These are phyloP conservation scores for Alternaria infectoria DNA, from an alignment of 2,329 filamentous ascomycete species.

Conservation along the genomic window DNA sequence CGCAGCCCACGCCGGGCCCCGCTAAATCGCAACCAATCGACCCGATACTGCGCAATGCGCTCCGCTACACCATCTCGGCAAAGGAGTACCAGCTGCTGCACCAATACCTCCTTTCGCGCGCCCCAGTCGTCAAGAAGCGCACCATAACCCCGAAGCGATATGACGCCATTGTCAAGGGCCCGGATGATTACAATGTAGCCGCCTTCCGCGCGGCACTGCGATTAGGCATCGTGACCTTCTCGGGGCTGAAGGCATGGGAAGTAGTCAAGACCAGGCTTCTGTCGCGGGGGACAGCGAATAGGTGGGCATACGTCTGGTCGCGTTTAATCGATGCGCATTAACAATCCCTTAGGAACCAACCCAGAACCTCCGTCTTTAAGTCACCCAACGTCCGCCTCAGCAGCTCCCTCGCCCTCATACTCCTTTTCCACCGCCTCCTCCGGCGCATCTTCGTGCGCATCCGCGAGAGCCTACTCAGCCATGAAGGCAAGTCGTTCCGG, in stretches of 20 bases:
- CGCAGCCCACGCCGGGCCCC: slow-evolving; percentile 31
- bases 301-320: slow-evolving; percentile 11
- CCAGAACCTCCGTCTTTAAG: slow-evolving; percentile 52
- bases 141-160: slow-evolving; percentile 59
- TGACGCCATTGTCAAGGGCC: slow-evolving; percentile 57
- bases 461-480: slow-evolving; percentile 76
- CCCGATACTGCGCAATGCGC: slow-evolving; percentile 80
- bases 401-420: slow-evolving; percentile 80
- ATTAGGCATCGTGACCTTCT: slow-evolving; percentile 52
- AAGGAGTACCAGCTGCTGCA: slow-evolving; percentile 87
- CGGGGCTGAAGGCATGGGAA: slow-evolving; percentile 57
- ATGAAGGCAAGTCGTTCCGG: slow-evolving; percentile 82
- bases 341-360: slow-evolving; percentile 38
- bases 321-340: background rate
- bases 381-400: slow-evolving; percentile 79
- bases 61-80: slow-evolving; percentile 83
- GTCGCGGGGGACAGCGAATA: slow-evolving; percentile 37
- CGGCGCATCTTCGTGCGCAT: slow-evolving; percentile 88
- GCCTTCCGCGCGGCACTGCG: slow-evolving; percentile 55
- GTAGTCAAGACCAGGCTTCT: slow-evolving; percentile 47
- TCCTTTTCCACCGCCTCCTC: slow-evolving; percentile 86
- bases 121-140: slow-evolving; percentile 64
- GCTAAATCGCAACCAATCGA: slow-evolving; percentile 55
- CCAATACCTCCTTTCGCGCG: slow-evolving; percentile 79
- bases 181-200: slow-evolving; percentile 56